These are phyloP conservation scores for Curvularia sp. DNA, from an alignment of 2,329 filamentous ascomycete genomes.

Conservation along the genomic window DNA sequence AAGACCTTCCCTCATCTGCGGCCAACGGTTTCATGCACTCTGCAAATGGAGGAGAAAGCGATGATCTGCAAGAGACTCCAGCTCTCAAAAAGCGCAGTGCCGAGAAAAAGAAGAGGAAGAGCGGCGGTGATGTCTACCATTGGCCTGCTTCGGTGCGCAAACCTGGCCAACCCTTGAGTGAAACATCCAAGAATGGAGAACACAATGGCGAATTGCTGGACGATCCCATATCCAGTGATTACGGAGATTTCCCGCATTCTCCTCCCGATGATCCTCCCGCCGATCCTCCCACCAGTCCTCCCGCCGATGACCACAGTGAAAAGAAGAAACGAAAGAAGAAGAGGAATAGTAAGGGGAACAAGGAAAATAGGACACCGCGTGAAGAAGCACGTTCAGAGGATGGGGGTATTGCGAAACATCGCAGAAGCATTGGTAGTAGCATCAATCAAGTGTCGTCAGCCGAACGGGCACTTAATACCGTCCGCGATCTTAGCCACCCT, in stretches of 20 bases:
- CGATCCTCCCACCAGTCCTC: too few species aligned
- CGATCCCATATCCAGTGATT: slow-evolving; percentile 5
- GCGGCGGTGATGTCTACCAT: not conserved
- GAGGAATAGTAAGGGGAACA: not conserved
- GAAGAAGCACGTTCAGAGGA: not conserved
- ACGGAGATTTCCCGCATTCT: not conserved
- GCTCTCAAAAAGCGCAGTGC: not conserved
- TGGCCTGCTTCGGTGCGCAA: slow-evolving; percentile 9
- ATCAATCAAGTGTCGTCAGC: slow-evolving; percentile 13
- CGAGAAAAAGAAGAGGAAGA: not conserved
- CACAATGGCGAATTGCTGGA: slow-evolving; percentile 2
- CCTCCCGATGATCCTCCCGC: not conserved
- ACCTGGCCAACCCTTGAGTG: not conserved
- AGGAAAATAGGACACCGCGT: not conserved
- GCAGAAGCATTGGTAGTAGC: not conserved
- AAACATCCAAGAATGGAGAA: not conserved
- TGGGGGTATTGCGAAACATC: too few species aligned
- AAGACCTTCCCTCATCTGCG: not conserved
- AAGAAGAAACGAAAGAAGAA: not conserved
- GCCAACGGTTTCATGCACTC: not conserved
- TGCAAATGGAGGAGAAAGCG: not conserved
- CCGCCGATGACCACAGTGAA: slow-evolving; percentile 1
- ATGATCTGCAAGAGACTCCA: not conserved
- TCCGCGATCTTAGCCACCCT: slow-evolving; percentile 21
- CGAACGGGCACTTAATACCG: slow-evolving; percentile 22